Evolutionary conservation across 495 filamentous ascomycete genomes (phyloP).

Genomic region (Podospora pseudoanserina): DNA sequence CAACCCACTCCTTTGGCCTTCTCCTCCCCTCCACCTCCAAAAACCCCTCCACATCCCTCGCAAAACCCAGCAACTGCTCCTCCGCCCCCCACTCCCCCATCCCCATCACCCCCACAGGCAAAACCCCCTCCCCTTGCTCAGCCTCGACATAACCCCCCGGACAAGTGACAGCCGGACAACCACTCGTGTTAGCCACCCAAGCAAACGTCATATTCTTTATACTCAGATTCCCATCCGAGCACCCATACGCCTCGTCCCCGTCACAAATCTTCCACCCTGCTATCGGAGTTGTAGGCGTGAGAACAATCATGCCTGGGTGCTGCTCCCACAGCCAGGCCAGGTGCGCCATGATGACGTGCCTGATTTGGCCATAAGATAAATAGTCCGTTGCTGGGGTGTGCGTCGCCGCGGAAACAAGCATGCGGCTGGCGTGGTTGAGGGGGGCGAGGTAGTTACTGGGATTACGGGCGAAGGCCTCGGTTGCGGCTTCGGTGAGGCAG

Average conservation of each 20-base stretch:
- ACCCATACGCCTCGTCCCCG: conserved; percentile 56
- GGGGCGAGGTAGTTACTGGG: conserved; percentile 25
- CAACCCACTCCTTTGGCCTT: conserved; percentile 41
- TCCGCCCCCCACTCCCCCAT: conserved; percentile 88
- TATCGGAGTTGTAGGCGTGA: conserved; percentile 75
- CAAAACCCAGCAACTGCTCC: conserved; percentile 72
- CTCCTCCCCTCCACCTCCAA: conserved; percentile 36
- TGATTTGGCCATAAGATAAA: conserved; percentile 68
- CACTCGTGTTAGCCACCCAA: conserved; percentile 80
- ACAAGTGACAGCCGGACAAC: conserved; percentile 72
- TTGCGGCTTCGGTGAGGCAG: conserved; percentile 67
- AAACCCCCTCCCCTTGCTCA: conserved; percentile 39
- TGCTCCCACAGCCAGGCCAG: conserved; percentile 65
- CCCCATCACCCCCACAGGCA: conserved; percentile 83
- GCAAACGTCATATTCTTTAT: conserved; percentile 83
- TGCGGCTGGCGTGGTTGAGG: conserved; percentile 66
- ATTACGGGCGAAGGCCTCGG: conserved; percentile 32
- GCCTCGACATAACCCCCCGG: conserved; percentile 71
- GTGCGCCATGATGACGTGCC: conserved; percentile 78
- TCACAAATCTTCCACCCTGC: conserved; percentile 63
- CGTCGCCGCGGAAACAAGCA: conserved; percentile 62
- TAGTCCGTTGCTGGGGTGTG: conserved; percentile 68
- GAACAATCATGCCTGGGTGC: conserved; percentile 72
- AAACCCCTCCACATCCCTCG: conserved; percentile 61
- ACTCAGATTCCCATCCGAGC: conserved; percentile 67